These are phyloP conservation scores for Hypericum androsaemum DNA, from an alignment of 345 rosid genomes.

Conservation along the genomic window DNA sequence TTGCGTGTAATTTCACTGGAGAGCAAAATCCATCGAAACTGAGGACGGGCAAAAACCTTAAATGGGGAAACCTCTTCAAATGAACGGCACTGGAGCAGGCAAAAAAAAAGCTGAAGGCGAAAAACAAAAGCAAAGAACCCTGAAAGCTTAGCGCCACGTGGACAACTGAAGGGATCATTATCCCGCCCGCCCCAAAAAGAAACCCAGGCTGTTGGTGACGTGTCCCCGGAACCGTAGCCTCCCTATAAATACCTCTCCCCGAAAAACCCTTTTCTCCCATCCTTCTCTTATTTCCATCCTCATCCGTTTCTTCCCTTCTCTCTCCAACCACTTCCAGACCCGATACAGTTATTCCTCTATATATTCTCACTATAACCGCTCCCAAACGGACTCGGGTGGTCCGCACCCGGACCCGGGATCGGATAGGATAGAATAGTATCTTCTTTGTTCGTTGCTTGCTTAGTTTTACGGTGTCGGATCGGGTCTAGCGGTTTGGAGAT, in stretches of 20 bases:
- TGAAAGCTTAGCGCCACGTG: slow-evolving; percentile 27
- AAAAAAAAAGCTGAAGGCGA: too few relatives aligned
- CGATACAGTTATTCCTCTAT: background rate
- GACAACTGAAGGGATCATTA: slow-evolving; percentile 7
- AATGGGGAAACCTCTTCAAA: too few relatives aligned
- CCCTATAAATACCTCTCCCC: slow-evolving; percentile 29
- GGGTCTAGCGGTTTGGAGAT: slow-evolving; percentile 26
- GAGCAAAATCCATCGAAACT: too few relatives aligned
- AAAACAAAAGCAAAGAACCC: background rate
- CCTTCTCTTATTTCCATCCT: background rate
- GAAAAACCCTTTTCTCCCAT: too few relatives aligned
- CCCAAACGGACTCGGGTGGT: slow-evolving; percentile 22
- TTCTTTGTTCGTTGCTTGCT: background rate
- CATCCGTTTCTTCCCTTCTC: slow-evolving; percentile 29
- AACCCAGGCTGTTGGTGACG: slow-evolving; percentile 21
- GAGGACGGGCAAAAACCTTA: too few relatives aligned
- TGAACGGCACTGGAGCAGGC: too few relatives aligned
- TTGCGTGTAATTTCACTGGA: too few relatives aligned
- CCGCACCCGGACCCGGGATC: too few relatives aligned
- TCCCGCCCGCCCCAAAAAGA: slow-evolving; percentile 4
- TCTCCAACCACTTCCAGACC: background rate
- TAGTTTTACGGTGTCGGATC: slow-evolving; percentile 3
- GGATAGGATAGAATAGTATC: too few relatives aligned
- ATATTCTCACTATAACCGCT: background rate
- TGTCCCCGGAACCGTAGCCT: slow-evolving; percentile 40